phyloP scores from a whole-genome alignment of 2,329 filamentous ascomycete genomes.

The Cercospora zeae-maydis region DNA sequence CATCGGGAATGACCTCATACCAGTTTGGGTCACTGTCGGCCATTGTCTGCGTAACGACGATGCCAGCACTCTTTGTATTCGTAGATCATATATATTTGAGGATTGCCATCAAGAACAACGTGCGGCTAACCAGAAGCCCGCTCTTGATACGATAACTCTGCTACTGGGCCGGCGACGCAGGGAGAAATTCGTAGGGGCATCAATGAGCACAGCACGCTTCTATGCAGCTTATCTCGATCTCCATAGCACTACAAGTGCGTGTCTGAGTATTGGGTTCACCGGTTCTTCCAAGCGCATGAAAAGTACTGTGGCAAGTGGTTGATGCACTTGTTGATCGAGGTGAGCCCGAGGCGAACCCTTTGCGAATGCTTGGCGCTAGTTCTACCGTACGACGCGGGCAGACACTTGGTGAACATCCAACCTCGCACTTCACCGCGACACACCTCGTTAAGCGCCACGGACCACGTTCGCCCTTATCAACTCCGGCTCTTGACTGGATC shows the following conservation, averaged over 20 bases:
- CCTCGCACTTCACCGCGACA: not conserved
- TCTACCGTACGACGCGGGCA: not conserved
- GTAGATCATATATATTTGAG: not conserved
- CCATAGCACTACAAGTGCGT: not conserved
- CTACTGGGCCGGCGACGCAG: too few species aligned
- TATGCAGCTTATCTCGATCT: too few species aligned
- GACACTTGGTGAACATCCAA: not conserved
- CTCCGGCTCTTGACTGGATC: not conserved
- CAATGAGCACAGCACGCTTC: too few species aligned
- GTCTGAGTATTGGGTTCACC: not conserved
- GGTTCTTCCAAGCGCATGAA: not conserved
- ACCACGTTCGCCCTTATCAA: not conserved
- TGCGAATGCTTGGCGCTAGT: slow-evolving; percentile 1
- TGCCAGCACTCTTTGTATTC: not conserved
- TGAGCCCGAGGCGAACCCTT: not conserved
- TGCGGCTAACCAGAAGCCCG: not conserved
- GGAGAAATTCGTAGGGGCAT: too few species aligned
- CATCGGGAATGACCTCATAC: not conserved
- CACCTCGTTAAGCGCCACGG: not conserved
- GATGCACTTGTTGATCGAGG: not conserved
- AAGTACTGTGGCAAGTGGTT: not conserved
- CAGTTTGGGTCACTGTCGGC: not conserved
- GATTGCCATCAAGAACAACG: not conserved
- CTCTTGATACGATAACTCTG: not conserved
- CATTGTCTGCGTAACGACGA: not conserved